phyloP scores from a whole-genome alignment of 805 yeast species.

The Kodamaea laetipori region DNA sequence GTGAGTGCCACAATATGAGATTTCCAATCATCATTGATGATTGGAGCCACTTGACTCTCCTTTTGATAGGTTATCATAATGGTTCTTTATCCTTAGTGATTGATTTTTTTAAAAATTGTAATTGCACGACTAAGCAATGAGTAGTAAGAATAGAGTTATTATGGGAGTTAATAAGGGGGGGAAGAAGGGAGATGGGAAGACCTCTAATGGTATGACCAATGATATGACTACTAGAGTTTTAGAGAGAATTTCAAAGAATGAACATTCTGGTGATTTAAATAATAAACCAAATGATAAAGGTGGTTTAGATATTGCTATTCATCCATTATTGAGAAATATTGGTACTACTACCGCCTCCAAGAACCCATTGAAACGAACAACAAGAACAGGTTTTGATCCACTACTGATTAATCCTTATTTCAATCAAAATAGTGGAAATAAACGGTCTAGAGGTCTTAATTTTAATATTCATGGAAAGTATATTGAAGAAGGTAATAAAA shows the following conservation, averaged over 20 bases:
- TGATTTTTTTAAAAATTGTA: background rate
- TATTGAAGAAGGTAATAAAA: constrained; percentile 52
- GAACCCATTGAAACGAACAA: constrained; percentile 31
- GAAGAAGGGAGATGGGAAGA: background rate
- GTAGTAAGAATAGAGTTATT: background rate
- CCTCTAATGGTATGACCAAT: too few relatives aligned
- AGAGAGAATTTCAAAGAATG: too few relatives aligned
- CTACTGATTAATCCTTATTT: constrained; percentile 41
- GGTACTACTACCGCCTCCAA: constrained; percentile 27
- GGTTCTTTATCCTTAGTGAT: background rate
- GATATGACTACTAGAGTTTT: too few relatives aligned
- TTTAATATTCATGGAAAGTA: constrained; percentile 69
- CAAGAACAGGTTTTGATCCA: constrained; percentile 34
- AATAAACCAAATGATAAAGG: constrained; percentile 15
- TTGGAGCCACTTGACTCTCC: constrained; percentile 9
- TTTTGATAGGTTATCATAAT: constrained; percentile 10
- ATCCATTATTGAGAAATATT: constrained; percentile 38
- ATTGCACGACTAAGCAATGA: background rate
- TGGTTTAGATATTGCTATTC: constrained; percentile 38
- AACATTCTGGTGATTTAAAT: too few relatives aligned
- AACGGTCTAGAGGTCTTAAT: constrained; percentile 38
- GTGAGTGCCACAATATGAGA: constrained; percentile 40
- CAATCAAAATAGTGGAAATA: constrained; percentile 22
- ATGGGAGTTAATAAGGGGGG: background rate
- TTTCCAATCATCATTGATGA: constrained; percentile 18